A percentile compares a stretch with the other conserved stretches of the same genome.
These are phyloP conservation scores for Aegle marmelos DNA, from an alignment of 345 rosid genomes.

Conservation along the genomic window DNA sequence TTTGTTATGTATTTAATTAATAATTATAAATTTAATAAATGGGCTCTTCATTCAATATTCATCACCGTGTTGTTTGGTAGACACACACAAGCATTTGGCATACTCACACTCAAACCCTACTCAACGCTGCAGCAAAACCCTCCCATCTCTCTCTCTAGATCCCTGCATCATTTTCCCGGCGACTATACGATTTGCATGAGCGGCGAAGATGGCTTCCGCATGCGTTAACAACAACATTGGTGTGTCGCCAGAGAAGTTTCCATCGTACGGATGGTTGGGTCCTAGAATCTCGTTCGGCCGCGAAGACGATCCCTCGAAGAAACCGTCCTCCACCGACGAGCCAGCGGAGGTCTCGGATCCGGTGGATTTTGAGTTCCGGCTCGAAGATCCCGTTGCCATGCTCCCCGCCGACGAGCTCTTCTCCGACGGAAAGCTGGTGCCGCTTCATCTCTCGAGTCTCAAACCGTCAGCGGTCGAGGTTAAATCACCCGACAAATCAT, in stretches of 20 bases:
- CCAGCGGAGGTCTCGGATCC: slow-evolving; percentile 20
- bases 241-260: slow-evolving; percentile 57
- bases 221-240: slow-evolving; percentile 69
- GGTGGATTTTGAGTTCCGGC: slow-evolving; percentile 78
- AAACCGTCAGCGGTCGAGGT: slow-evolving; percentile 17
- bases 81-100: not conserved
- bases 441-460: slow-evolving; percentile 46
- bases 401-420: slow-evolving; percentile 93
- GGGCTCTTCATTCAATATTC: not conserved
- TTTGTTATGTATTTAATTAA: not conserved
- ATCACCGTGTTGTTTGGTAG: not conserved
- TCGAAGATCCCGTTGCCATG: slow-evolving; percentile 78
- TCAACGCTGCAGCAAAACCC: not conserved
- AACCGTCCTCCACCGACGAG: slow-evolving; percentile 3
- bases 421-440: slow-evolving; percentile 80
- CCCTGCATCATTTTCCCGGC: not conserved
- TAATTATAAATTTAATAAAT: not conserved
- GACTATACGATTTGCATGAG: not conserved
- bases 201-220: slow-evolving; percentile 55
- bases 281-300: slow-evolving; percentile 60
- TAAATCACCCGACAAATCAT: slow-evolving; percentile 40
- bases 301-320: slow-evolving; percentile 39
- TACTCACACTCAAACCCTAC: not conserved
- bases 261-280: slow-evolving; percentile 60
- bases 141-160: not conserved